phyloP scores from a whole-genome alignment of 1,139 yeast genomes.

The Torulaspora pretoriensis region DNA sequence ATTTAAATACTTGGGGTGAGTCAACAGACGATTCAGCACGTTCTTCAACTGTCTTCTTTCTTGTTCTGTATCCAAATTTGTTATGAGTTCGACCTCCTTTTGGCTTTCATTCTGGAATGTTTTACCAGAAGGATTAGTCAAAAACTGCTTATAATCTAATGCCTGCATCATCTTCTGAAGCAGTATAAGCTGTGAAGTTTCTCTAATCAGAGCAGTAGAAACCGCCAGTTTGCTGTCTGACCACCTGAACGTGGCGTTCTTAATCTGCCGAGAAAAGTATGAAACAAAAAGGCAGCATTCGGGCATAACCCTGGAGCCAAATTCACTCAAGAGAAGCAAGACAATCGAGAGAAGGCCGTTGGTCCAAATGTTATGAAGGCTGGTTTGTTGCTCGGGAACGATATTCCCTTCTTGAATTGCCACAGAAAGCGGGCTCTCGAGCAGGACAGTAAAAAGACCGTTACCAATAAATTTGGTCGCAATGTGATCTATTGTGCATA shows the following conservation, averaged over 20 bases:
- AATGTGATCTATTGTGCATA: constrained; percentile 57
- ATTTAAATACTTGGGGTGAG: constrained; percentile 80
- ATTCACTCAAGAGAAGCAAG: constrained; percentile 53
- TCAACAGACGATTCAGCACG: constrained; percentile 62
- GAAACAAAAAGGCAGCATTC: constrained; percentile 63
- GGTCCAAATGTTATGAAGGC: constrained; percentile 73
- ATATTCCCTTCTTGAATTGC: constrained; percentile 64
- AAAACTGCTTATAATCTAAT: constrained; percentile 46
- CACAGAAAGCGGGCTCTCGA: constrained; percentile 70
- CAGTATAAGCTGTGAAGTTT: constrained; percentile 72
- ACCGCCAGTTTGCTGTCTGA: constrained; percentile 56
- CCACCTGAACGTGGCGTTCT: constrained; percentile 66
- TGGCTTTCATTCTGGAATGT: constrained; percentile 27
- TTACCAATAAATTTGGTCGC: constrained; percentile 62
- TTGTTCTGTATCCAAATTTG: constrained; percentile 57
- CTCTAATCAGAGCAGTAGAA: constrained; percentile 64
- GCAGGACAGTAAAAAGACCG: constrained; percentile 66
- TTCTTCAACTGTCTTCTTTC: constrained; percentile 56
- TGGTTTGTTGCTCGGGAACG: constrained; percentile 47
- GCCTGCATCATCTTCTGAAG: constrained; percentile 56
- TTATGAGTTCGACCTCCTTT: constrained; percentile 41
- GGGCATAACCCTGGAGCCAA: constrained; percentile 61
- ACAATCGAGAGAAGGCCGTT: constrained; percentile 73
- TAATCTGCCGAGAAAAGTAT: constrained; percentile 63
- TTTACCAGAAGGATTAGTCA: constrained; percentile 21